Evolutionary conservation across 1,284 basidiomycete genomes (phyloP).

Genomic region (Takashimella koratensis): DNA sequence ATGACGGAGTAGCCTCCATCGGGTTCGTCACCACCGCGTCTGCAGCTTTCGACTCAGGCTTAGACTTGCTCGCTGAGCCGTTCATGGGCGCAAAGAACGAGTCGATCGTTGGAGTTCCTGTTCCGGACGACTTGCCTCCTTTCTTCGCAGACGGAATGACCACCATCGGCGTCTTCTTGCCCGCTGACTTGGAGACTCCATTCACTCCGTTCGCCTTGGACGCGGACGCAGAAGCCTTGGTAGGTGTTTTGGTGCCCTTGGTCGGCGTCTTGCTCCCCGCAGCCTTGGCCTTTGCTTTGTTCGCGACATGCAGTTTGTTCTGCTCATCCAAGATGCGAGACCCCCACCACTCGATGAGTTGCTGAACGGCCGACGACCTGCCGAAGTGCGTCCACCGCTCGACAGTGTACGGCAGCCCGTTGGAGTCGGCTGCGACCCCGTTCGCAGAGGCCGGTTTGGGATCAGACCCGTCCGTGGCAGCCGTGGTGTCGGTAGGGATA

Average conservation of each 20-base stretch:
- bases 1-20: too few relatives aligned
- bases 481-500: neutral
- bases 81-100: too few relatives aligned
- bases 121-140: neutral
- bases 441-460: neutral
- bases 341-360: constrained; percentile 27
- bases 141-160: neutral
- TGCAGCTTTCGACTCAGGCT: constrained; percentile 1
- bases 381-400: constrained; percentile 41
- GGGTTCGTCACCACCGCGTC: too few relatives aligned
- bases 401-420: constrained; percentile 19
- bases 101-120: too few relatives aligned
- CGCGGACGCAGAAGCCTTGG: constrained; percentile 4
- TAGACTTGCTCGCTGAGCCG: too few relatives aligned
- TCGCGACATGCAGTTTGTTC: constrained; percentile 3
- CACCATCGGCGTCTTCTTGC: neutral
- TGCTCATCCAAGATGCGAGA: constrained; percentile 15
- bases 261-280: constrained; percentile 6
- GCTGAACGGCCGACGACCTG: constrained; percentile 14
- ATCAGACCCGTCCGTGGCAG: neutral
- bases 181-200: too few relatives aligned
- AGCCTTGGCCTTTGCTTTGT: constrained; percentile 5
- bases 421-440: constrained; percentile 1
- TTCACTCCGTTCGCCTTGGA: neutral
- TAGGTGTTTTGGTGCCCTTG: constrained; percentile 1